Evolutionary conservation across 202 grass and related monocot species (phyloP), one percentile per base, ranked within the genome.

Genomic region (Hordeum pubiflorum): DNA sequence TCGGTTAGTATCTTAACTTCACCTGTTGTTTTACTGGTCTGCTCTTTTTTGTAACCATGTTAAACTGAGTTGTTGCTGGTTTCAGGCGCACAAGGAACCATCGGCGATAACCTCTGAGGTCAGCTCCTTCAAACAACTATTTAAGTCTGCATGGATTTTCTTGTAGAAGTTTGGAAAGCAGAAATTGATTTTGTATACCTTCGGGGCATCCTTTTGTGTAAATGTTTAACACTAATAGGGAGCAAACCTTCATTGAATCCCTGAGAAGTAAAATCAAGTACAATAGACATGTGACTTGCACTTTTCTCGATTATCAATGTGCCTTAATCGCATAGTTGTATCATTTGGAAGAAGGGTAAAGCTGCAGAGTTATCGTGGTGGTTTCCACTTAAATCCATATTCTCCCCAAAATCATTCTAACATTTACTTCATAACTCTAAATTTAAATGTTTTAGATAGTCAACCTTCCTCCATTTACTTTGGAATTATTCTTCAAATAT

Each of bases 91-190:
- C 14, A 83, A 38, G 36, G 84, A 87, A 73, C 77, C 62, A 46
- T 81, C 91, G 68, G 88, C 72, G 52, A 71, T 85, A 57, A 64
- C 78, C 38, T 82, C 85, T 77, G 86, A 97, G 85, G 90, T 91
- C 14, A 89, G 88, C 60, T 76, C 58, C 65, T 50, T 72, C 18
- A 23, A 50, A 73, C 6, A 72, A 17, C 5, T 73, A 72, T 32
- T 46, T 33, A 17, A 46, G 24, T 72, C 37, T 39, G 22, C 64
- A 20, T 68, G 63, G 36, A 33, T 4, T 41, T 60, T 18, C 21
- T 60, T 10, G 26, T 43, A 5, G 22, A 72, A 60, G 37, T 58
- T 62, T 12, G 15, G 11, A 50, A 50, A 62, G 18, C 44, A 73
- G 13, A 29, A 70, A 44, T 13, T 72, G 69, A 43, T 69, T 24